Percentiles rank a stretch among this genome's conserved stretches.
Evolutionary conservation across 371 early-diverging fungal species (phyloP).

Genomic region (Saksenaea oblongispora): DNA sequence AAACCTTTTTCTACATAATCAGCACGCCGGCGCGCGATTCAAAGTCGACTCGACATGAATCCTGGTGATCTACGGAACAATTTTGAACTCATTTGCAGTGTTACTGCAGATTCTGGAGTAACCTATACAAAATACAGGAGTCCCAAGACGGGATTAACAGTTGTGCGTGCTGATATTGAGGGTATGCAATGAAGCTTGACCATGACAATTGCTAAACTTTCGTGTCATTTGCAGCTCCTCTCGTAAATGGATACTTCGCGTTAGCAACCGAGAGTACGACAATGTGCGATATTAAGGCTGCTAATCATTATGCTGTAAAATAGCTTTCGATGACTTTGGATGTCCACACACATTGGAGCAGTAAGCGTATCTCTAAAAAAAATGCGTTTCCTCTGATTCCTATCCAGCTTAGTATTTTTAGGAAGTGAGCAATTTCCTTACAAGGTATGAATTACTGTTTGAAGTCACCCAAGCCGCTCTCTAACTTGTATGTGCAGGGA

Average conservation of each 20-base stretch:
- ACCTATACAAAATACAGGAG: slow-evolving; percentile 60
- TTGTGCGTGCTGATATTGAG: slow-evolving; percentile 64
- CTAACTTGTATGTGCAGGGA: slow-evolving; percentile 33
- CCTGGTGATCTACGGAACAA: slow-evolving; percentile 4
- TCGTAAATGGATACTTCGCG: slow-evolving; percentile 67
- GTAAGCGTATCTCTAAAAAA: slow-evolving; percentile 33
- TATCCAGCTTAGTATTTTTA: slow-evolving; percentile 58
- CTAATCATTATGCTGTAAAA: not conserved
- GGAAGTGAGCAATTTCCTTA: slow-evolving; percentile 72
- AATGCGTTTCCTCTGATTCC: not conserved
- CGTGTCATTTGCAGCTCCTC: slow-evolving; percentile 43
- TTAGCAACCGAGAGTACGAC: slow-evolving; percentile 66
- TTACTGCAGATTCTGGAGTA: slow-evolving; percentile 46
- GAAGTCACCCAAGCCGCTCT: not conserved
- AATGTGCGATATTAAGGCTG: not conserved
- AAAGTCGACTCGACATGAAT: not conserved
- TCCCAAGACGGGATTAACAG: slow-evolving; percentile 57
- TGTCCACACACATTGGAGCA: slow-evolving; percentile 74
- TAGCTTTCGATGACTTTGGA: slow-evolving; percentile 70
- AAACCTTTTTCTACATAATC: not conserved
- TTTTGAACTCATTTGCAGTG: slow-evolving; percentile 35
- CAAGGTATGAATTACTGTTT: slow-evolving; percentile 37
- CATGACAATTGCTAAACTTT: slow-evolving; percentile 1
- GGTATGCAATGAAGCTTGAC: slow-evolving; percentile 33
- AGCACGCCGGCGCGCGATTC: too few relatives aligned